Evolutionary conservation across 139 green algal species (phyloP), one percentile per base, ranked within the genome.

Genomic region (Chlamydomonas sp.): DNA sequence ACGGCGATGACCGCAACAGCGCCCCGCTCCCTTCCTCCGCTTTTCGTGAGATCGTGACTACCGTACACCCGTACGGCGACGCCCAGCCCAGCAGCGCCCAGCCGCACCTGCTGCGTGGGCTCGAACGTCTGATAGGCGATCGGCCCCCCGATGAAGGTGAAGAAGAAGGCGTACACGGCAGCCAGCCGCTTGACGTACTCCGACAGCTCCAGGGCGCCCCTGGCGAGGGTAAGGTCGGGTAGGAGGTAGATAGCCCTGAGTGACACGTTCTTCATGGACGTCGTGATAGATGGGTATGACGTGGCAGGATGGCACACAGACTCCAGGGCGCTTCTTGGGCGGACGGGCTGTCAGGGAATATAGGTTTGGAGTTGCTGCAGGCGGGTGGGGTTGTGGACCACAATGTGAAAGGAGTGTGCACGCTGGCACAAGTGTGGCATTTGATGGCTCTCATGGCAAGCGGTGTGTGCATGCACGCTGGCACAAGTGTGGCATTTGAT

Each of bases 121-220:
- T 96, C 93, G 79, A 98, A 99, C 2, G 96, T 97, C 90, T 97
- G 94, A 66, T 94, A 95, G 5, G 95, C 89, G 71, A 98, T 97
- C 10, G 96, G 96, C 0, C 90, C 94, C 3, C 93, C 93, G 8
- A 98, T n/a, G 5, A 97, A 68, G 5, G 88, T 80, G 74, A 96
- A 95, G 73, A 96, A 93, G 58, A 95, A 92, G 4, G 57, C 81
- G 49, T 92, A 98, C 2, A 98, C 49, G 1, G 89, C 73, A 0
- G 67, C 91, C 5, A 98, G 87, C 5, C 94, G 90, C 80, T 92
- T 84, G 0, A 93, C 17, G 79, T 97, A 98, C 4, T 86, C 79
- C 5, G 69, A 63, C n/a, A 88, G 66, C 4, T 94, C 88, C 61
- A 98, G 82, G 0, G 79, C 93, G 15, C 93, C 96, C 95, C 96